These are phyloP conservation scores for Rhodotorula sp. DNA, from an alignment of 1,284 basidiomycete genomes.

Conservation along the genomic window DNA sequence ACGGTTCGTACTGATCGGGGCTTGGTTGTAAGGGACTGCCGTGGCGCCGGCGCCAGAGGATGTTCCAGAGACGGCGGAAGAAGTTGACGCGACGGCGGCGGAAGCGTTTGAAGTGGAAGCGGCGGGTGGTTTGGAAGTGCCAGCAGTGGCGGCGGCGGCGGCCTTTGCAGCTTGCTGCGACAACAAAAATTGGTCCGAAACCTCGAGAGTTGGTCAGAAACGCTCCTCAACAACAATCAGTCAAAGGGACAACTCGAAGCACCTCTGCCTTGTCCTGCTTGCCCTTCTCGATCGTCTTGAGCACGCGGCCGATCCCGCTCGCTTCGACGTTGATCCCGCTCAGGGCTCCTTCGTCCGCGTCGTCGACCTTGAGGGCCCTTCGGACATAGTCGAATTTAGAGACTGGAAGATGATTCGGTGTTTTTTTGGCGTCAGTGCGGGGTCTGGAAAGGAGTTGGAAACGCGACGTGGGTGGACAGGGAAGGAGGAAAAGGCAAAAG, in stretches of 20 bases:
- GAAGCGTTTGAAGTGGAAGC: constrained; percentile 11
- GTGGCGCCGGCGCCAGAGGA: constrained; percentile 14
- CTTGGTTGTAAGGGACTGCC: constrained; percentile 73
- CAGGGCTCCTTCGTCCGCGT: constrained; percentile 14
- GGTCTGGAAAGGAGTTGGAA: too few relatives aligned
- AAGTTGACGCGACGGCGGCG: background rate
- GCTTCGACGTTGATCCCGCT: constrained; percentile 31
- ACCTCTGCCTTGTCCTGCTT: constrained; percentile 9
- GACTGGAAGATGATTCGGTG: constrained; percentile 5
- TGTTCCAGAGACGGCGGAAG: too few relatives aligned
- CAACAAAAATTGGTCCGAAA: background rate
- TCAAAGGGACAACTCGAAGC: background rate
- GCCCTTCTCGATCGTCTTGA: constrained; percentile 33
- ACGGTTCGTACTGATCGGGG: constrained; percentile 84
- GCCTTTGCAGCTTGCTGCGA: background rate
- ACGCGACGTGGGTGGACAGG: too few relatives aligned
- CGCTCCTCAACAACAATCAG: too few relatives aligned
- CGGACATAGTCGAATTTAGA: constrained; percentile 48
- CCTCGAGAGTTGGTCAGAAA: background rate
- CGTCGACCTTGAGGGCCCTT: constrained; percentile 43
- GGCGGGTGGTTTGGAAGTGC: background rate
- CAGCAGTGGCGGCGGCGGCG: background rate
- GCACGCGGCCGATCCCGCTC: constrained; percentile 30
- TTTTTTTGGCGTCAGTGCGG: too few relatives aligned
- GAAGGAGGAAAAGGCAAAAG: too few relatives aligned